Evolutionary conservation across 73 alveolate species (phyloP), one percentile per base, ranked within the genome.

Genomic region (Blepharisma stoltei): DNA sequence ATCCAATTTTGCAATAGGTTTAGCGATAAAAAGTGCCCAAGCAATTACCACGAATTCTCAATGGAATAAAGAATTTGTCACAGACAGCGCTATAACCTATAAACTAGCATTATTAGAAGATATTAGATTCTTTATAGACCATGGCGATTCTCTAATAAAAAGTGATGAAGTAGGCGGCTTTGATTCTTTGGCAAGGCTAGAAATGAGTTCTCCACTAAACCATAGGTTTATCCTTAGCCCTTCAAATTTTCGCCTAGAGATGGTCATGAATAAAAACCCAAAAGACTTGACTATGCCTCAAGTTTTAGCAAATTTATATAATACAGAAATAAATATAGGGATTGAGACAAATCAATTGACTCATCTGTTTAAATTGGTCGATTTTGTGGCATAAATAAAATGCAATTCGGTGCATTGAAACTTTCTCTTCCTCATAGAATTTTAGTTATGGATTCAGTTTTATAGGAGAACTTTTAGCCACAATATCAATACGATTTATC

Each of bases 51-150:
- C 46, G 2, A 25, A 60, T 60, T n/a, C 38, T n/a, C 11, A 14
- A 5, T 60, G 73, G 73, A 60, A 60, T 60, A 38, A 60, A 60
- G 46, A 60, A 9, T 60, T 60, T 25, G 23, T 60, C 18, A 11
- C 14, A 60, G 73, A 60, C 14, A 60, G 73, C 45, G 4, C 49
- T 14, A 11, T 60, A 14, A 18, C 23, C 46, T 60, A 18, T 60
- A 60, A 60, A 60, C 46, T 60, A 18, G 73, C 23, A 0, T 14
- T 14, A 60, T 8, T 60, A 8, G 11, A 14, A 18, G 46, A 60
- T 47, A 14, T 60, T 60, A 60, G 45, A 38, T n/a, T 60, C 49
- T 60, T 60, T 60, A 14, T 60, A 9, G 73, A 60, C 5, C 23
- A 60, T 60, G 46, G 5, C 11, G 49, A 20, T 25, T 14, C 45